These are phyloP conservation scores for Ceratocystis ficicola DNA, from an alignment of 2,329 filamentous ascomycete genomes.

Conservation along the genomic window DNA sequence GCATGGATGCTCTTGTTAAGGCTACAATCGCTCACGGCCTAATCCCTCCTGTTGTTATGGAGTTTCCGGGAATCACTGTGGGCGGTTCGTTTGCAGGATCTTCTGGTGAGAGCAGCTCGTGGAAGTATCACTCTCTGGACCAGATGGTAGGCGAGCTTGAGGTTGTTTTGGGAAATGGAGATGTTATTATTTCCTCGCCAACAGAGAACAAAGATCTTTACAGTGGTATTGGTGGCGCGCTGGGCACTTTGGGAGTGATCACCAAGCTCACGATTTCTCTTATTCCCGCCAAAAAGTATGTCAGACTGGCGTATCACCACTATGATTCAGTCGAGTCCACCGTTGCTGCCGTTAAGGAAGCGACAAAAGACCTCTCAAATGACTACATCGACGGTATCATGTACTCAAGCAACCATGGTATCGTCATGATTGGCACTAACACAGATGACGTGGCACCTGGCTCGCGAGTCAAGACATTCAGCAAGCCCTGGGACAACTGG, in stretches of 20 bases:
- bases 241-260: constrained; percentile 55
- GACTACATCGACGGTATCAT: constrained; percentile 61
- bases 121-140: constrained; percentile 55
- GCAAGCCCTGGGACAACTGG: constrained; percentile 53
- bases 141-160: constrained; percentile 49
- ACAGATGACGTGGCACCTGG: constrained; percentile 35
- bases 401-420: constrained; percentile 42
- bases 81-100: constrained; percentile 57
- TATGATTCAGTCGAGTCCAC: constrained; percentile 32
- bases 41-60: constrained; percentile 56
- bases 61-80: constrained; percentile 60
- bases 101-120: constrained; percentile 56
- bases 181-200: constrained; percentile 40
- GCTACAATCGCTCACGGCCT: constrained; percentile 44
- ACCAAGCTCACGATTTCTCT: constrained; percentile 51
- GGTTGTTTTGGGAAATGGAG: constrained; percentile 51
- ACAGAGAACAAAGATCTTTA: constrained; percentile 47
- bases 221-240: constrained; percentile 50
- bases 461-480: constrained; percentile 37
- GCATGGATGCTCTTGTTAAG: constrained; percentile 52
- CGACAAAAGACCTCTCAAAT: constrained; percentile 31
- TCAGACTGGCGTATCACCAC: constrained; percentile 47
- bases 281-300: constrained; percentile 41
- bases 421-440: constrained; percentile 50
- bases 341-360: constrained; percentile 35